A percentile compares a stretch with the other conserved stretches of the same genome.
These are phyloP conservation scores for Tylopilus sp. DNA, from an alignment of 768 basidiomycete species.

Conservation along the genomic window DNA sequence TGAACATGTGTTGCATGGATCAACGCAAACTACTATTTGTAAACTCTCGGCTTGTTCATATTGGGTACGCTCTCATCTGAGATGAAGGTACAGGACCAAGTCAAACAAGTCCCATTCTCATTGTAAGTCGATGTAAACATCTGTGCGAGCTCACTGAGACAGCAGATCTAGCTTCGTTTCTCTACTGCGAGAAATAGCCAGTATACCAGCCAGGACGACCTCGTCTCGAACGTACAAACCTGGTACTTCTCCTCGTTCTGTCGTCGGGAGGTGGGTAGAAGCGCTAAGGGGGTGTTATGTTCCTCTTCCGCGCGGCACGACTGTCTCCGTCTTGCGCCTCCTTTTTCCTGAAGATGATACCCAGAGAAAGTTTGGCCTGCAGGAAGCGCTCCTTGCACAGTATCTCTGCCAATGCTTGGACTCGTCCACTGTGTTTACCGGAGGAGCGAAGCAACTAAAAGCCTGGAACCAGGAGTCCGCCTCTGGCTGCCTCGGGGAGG, in stretches of 20 bases:
- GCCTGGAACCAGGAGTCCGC: conserved; percentile 40
- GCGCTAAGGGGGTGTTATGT: conserved; percentile 39
- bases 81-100: conserved; percentile 16
- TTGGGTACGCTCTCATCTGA: too few relatives aligned
- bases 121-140: conserved; percentile 34
- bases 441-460: conserved; percentile 27
- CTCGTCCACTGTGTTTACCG: conserved; percentile 29
- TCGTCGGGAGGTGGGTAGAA: conserved; percentile 44
- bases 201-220: conserved; percentile 21
- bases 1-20: background rate
- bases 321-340: conserved; percentile 61
- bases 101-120: conserved; percentile 37
- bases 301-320: conserved; percentile 51
- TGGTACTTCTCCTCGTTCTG: conserved; percentile 31
- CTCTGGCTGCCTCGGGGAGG: conserved; percentile 69
- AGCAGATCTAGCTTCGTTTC: conserved; percentile 42
- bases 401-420: conserved; percentile 50
- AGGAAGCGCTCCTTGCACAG: conserved; percentile 57
- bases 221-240: conserved; percentile 12
- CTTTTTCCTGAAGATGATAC: conserved; percentile 85
- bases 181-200: conserved; percentile 44
- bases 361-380: conserved; percentile 66
- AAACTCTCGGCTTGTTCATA: background rate
- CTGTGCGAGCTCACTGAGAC: conserved; percentile 1
- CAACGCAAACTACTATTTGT: background rate